Conservation (phyloP, 257 asterid species). For the Nicotiana knightiana region DNA sequence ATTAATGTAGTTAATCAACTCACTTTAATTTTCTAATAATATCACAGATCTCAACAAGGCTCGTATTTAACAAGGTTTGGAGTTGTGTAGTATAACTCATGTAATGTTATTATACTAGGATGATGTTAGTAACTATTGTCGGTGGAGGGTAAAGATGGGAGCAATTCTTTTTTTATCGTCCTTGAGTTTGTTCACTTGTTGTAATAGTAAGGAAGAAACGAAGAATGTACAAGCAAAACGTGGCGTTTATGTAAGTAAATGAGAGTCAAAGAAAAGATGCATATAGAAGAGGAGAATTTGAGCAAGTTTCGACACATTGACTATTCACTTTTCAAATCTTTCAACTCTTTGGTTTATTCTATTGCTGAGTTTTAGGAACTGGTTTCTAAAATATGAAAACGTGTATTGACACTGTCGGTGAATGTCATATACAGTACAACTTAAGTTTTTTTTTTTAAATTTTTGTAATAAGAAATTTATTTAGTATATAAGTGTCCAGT, state of each 20-base stretch:
- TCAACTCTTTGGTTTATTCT: conserved; percentile 6
- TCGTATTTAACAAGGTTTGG: not conserved
- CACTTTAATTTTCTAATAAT: not conserved
- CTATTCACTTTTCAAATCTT: conserved; percentile 7
- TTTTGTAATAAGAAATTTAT: no score
- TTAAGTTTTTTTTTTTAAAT: no score
- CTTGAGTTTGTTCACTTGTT: not conserved
- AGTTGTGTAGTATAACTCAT: not conserved
- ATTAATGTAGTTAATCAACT: not conserved
- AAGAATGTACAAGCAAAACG: not conserved
- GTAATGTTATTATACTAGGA: not conserved
- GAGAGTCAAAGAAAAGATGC: not conserved
- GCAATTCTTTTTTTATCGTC: not conserved
- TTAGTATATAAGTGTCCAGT: no score
- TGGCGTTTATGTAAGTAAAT: not conserved
- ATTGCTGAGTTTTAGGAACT: conserved; percentile 19
- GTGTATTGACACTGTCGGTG: conserved; percentile 7
- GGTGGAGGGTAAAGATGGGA: not conserved
- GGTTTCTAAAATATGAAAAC: not conserved
- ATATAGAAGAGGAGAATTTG: not conserved
- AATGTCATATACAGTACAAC: not conserved
- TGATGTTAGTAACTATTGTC: not conserved
- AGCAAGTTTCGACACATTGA: conserved; percentile 17
- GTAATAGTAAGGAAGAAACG: not conserved
- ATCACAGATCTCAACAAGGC: not conserved